Evolutionary conservation across 352 stramenopile species (phyloP).

Genomic region (Phytopythium boreale): DNA sequence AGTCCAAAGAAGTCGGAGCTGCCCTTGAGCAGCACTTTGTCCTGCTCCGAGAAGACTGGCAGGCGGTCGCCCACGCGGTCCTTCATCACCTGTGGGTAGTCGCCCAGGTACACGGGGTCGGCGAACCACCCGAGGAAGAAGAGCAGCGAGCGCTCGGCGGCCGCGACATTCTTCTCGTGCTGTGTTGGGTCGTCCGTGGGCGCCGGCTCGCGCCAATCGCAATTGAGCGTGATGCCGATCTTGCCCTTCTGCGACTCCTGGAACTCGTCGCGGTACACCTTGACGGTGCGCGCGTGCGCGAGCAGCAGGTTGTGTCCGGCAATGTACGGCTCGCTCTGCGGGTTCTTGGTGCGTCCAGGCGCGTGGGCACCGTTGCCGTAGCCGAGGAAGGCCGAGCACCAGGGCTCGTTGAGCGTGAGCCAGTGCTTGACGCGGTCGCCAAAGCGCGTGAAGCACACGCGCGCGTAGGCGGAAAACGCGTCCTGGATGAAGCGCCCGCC

Average conservation of each 20-base stretch:
- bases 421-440: conserved; percentile 92
- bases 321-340: conserved; percentile 73
- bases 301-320: conserved; percentile 87
- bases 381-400: conserved; percentile 80
- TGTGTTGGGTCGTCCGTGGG: conserved; percentile 39
- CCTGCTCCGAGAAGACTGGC: conserved; percentile 84
- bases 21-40: conserved; percentile 74
- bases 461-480: conserved; percentile 79
- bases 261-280: conserved; percentile 84
- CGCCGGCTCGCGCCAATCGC: conserved; percentile 86
- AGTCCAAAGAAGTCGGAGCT: conserved; percentile 94
- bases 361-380: conserved; percentile 86
- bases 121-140: conserved; percentile 91
- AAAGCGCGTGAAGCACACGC: conserved; percentile 88
- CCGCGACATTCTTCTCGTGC: conserved; percentile 56
- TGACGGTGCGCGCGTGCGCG: conserved; percentile 79
- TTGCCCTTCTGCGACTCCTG: conserved; percentile 50
- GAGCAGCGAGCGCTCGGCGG: conserved; percentile 77
- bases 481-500: conserved; percentile 45
- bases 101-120: conserved; percentile 90
- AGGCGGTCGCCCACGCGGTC: conserved; percentile 77
- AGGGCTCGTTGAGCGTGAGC: conserved; percentile 93
- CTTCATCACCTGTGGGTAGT: conserved; percentile 93
- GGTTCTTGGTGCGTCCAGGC: conserved; percentile 47
- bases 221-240: conserved; percentile 92